phyloP scores from a whole-genome alignment of 2,329 filamentous ascomycete species.

The Colletotrichum tabaci region DNA sequence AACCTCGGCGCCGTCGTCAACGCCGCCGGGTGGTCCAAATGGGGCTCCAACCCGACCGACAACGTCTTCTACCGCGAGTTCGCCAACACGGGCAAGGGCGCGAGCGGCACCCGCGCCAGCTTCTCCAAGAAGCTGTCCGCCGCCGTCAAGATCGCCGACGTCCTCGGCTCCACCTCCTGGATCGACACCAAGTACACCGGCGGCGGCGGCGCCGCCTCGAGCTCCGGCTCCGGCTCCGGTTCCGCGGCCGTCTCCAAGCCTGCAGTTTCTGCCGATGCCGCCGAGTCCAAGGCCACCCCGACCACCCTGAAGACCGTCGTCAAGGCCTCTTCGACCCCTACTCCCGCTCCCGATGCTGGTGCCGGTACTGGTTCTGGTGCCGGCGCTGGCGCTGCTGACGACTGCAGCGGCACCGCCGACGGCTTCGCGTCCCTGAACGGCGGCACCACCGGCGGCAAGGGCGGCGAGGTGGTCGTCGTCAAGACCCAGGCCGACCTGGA shows the following conservation, averaged over 20 bases:
- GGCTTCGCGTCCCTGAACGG: slow-evolving; percentile 47
- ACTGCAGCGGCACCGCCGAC: slow-evolving; percentile 38
- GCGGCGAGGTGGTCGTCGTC: slow-evolving; percentile 44
- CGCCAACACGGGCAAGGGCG: slow-evolving; percentile 70
- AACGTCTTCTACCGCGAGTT: slow-evolving; percentile 73
- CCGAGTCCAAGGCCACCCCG: slow-evolving; percentile 6
- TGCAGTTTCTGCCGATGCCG: slow-evolving; percentile 17
- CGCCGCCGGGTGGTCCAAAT: slow-evolving; percentile 69
- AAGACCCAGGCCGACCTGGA: slow-evolving; percentile 45
- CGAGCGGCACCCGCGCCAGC: slow-evolving; percentile 65
- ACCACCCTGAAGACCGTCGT: slow-evolving; percentile 24
- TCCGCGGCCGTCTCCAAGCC: slow-evolving; percentile 1
- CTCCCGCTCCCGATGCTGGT: neutral
- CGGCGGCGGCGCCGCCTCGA: slow-evolving; percentile 6
- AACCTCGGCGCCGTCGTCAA: slow-evolving; percentile 71
- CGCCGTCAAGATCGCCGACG: slow-evolving; percentile 51
- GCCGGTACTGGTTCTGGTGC: too few species aligned
- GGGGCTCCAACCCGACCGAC: slow-evolving; percentile 65
- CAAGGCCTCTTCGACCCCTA: slow-evolving; percentile 29
- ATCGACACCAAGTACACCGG: slow-evolving; percentile 45
- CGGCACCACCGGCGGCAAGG: slow-evolving; percentile 46
- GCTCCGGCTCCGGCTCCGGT: neutral
- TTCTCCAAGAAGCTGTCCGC: slow-evolving; percentile 55
- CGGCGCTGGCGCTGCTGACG: slow-evolving; percentile 9
- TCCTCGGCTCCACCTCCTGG: slow-evolving; percentile 49